A percentile compares a stretch with the other conserved stretches of the same genome.
phyloP scores from a whole-genome alignment of 176 grass and related monocot genomes.

The Carex parvula region DNA sequence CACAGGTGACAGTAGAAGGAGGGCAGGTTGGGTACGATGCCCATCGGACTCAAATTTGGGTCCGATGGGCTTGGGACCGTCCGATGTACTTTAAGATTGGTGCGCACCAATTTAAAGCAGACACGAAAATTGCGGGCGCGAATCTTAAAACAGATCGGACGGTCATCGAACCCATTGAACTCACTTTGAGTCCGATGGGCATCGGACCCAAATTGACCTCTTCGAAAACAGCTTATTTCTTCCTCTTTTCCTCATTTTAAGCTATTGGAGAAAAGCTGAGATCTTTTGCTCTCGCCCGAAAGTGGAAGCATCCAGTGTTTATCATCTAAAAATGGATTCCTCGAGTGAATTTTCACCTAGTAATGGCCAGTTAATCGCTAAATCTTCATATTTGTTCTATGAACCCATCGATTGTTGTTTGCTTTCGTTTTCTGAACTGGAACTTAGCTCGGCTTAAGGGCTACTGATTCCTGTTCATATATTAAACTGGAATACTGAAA shows the following conservation, averaged over 20 bases:
- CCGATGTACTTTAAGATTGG: too few species aligned
- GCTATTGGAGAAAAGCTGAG: not conserved
- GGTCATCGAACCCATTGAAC: too few species aligned
- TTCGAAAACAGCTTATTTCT: not conserved
- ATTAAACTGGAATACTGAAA: not conserved
- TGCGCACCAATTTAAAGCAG: too few species aligned
- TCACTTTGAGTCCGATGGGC: too few species aligned
- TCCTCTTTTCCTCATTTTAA: not conserved
- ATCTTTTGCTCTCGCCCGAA: not conserved
- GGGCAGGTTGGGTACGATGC: too few species aligned
- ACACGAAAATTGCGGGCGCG: too few species aligned
- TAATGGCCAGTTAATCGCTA: not conserved
- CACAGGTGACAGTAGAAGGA: too few species aligned
- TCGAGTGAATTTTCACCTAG: not conserved
- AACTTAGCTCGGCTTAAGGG: not conserved
- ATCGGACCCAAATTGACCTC: too few species aligned
- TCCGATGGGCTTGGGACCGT: too few species aligned
- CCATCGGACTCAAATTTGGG: too few species aligned
- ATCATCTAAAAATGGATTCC: not conserved
- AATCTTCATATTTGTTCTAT: not conserved
- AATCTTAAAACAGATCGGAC: too few species aligned
- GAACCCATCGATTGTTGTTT: not conserved
- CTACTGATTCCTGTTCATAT: not conserved
- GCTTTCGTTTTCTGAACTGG: not conserved
- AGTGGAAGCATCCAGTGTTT: not conserved